A percentile compares a stretch with the other conserved stretches of the same genome.
Evolutionary conservation across 2,329 filamentous ascomycete species (phyloP).

Genomic region (Colletotrichum neosansevieriae): DNA sequence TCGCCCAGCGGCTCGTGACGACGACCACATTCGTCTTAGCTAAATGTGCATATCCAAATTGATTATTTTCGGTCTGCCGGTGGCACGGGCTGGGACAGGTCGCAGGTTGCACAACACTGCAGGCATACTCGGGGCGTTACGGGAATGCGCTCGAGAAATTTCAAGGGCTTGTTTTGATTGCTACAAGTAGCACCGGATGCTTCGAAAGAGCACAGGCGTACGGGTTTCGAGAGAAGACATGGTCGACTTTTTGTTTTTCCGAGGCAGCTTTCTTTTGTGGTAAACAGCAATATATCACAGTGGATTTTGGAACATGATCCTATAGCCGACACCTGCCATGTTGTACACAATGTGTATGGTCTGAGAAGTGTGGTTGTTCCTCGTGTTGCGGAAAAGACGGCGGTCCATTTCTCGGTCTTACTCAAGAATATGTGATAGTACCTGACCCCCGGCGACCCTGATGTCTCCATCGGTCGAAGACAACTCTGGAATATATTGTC

Average conservation of each 20-base stretch:
- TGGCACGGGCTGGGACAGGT: slow-evolving; percentile 11
- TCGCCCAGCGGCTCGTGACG: slow-evolving; percentile 43
- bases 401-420: slow-evolving; percentile 34
- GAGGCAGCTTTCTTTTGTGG: slow-evolving; percentile 13
- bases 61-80: slow-evolving; percentile 4
- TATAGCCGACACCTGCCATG: neutral
- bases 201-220: slow-evolving; percentile 24
- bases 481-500: neutral
- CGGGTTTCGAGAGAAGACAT: neutral
- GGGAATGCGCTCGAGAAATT: neutral
- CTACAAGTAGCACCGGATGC: slow-evolving; percentile 16
- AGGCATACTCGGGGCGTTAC: slow-evolving; percentile 19
- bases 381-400: neutral
- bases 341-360: neutral
- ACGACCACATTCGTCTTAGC: slow-evolving; percentile 52
- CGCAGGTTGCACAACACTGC: slow-evolving; percentile 1
- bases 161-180: neutral
- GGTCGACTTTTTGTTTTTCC: neutral
- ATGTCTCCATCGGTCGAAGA: neutral
- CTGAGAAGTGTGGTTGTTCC: slow-evolving; percentile 7
- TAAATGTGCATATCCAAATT: slow-evolving; percentile 18
- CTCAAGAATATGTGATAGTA: neutral
- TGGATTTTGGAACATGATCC: neutral
- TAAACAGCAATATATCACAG: slow-evolving; percentile 11
- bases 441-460: neutral